Conservation (phyloP, 148 eudicot genomes). For the Pharnaceum exiguum region DNA sequence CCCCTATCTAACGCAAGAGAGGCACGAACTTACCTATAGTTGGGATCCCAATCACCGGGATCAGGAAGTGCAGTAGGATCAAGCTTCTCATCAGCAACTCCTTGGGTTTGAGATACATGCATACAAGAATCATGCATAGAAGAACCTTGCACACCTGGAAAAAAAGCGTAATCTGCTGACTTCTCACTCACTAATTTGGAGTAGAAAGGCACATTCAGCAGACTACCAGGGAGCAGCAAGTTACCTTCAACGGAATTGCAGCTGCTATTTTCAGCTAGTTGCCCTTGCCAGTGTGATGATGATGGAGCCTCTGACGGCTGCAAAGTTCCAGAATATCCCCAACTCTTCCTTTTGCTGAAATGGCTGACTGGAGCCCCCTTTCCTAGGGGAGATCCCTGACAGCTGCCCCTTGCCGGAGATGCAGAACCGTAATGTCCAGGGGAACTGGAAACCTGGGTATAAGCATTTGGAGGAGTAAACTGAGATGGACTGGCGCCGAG, state of each 20-base stretch:
- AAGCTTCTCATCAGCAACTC: constrained; percentile 38
- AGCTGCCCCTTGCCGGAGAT: constrained; percentile 73
- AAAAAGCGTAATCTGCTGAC: constrained; percentile 39
- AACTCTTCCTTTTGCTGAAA: constrained; percentile 60
- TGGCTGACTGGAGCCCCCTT: constrained; percentile 56
- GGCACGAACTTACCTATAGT: constrained; percentile 65
- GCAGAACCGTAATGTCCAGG: constrained; percentile 80
- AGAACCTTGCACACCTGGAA: constrained; percentile 30
- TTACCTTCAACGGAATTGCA: constrained; percentile 53
- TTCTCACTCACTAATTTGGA: constrained; percentile 44
- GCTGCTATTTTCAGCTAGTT: constrained; percentile 29
- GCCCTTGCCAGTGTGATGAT: constrained; percentile 58
- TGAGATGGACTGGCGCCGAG: constrained; percentile 98
- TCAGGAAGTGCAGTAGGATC: constrained; percentile 60
- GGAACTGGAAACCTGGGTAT: constrained; percentile 58
- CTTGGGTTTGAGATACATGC: constrained; percentile 34
- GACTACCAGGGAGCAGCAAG: constrained; percentile 40
- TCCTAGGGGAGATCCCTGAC: constrained; percentile 89
- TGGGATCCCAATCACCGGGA: constrained; percentile 99
- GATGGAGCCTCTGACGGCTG: constrained; percentile 54
- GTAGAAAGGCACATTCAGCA: constrained; percentile 45
- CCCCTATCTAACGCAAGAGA: background rate
- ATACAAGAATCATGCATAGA: constrained; percentile 26
- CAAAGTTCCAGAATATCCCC: constrained; percentile 54
- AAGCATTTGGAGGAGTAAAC: constrained; percentile 80